Evolutionary conservation across 495 filamentous ascomycete genomes (phyloP).

Genomic region (Tuber aestivum): DNA sequence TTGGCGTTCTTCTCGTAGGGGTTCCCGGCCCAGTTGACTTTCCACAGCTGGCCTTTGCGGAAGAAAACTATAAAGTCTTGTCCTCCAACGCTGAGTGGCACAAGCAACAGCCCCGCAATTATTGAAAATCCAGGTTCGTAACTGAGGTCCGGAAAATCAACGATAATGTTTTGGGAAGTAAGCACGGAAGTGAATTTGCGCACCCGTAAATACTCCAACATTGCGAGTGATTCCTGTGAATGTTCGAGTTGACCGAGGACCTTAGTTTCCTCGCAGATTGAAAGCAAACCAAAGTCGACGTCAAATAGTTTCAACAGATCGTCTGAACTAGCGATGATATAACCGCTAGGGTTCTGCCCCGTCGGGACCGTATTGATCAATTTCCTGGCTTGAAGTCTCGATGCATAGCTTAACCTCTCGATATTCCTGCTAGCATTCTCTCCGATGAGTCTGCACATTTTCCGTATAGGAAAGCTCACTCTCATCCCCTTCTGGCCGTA

Average conservation of each 20-base stretch:
- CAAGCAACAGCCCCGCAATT: slow-evolving; percentile 76
- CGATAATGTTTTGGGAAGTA: slow-evolving; percentile 66
- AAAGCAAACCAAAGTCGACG: slow-evolving; percentile 81
- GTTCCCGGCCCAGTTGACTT: slow-evolving; percentile 72
- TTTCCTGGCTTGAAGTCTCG: slow-evolving; percentile 72
- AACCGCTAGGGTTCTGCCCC: slow-evolving; percentile 77
- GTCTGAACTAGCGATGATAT: slow-evolving; percentile 86
- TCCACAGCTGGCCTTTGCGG: slow-evolving; percentile 60
- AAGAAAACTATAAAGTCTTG: slow-evolving; percentile 90
- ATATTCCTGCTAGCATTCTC: slow-evolving; percentile 85
- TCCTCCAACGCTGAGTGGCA: slow-evolving; percentile 71
- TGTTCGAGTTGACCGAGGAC: slow-evolving; percentile 69
- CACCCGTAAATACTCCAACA: slow-evolving; percentile 80
- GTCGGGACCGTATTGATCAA: slow-evolving; percentile 74
- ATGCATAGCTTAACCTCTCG: slow-evolving; percentile 80
- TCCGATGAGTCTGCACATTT: slow-evolving; percentile 88
- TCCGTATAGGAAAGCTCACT: slow-evolving; percentile 83
- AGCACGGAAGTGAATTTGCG: slow-evolving; percentile 70
- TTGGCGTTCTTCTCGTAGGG: slow-evolving; percentile 74
- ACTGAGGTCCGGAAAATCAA: slow-evolving; percentile 76
- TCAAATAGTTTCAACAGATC: slow-evolving; percentile 81
- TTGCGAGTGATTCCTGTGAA: slow-evolving; percentile 75
- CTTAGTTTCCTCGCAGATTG: slow-evolving; percentile 81
- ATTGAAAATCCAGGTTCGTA: slow-evolving; percentile 74
- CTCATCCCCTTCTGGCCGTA: slow-evolving; percentile 76